These are phyloP conservation scores for Yarrowia sp. DNA, from an alignment of 805 yeast species.

Conservation along the genomic window DNA sequence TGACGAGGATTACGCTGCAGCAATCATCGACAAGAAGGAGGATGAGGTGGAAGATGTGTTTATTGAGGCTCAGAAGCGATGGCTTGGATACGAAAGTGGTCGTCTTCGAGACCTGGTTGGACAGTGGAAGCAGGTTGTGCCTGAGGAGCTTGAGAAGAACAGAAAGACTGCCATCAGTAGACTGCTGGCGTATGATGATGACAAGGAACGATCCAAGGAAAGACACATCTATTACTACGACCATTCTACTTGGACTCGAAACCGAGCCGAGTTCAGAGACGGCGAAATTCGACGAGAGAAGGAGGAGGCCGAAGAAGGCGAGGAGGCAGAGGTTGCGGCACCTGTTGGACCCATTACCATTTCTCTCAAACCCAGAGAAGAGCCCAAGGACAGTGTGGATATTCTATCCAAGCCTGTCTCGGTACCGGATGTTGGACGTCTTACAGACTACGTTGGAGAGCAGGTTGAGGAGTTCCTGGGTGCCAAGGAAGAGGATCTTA, in stretches of 20 bases:
- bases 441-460: constrained; percentile 16
- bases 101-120: constrained; percentile 42
- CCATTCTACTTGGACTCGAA: constrained; percentile 34
- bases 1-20: constrained; percentile 28
- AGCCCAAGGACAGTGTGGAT: constrained; percentile 5
- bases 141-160: constrained; percentile 31
- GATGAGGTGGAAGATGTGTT: constrained; percentile 19
- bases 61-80: constrained; percentile 14
- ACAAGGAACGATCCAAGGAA: constrained; percentile 27
- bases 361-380: constrained; percentile 26
- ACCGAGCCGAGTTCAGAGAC: constrained; percentile 30
- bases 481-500: constrained; percentile 38
- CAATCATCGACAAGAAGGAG: constrained; percentile 20
- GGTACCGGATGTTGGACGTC: constrained; percentile 9
- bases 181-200: constrained; percentile 32
- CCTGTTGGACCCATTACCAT: constrained; percentile 26
- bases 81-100: constrained; percentile 35
- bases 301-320: constrained; percentile 31
- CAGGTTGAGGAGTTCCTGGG: constrained; percentile 38
- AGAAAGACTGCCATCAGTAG: constrained; percentile 29
- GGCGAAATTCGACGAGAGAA: constrained; percentile 32
- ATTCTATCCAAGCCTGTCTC: constrained; percentile 4
- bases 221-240: constrained; percentile 33
- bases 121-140: constrained; percentile 41
- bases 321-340: constrained; percentile 3